A percentile compares a stretch with the other conserved stretches of the same genome.
Evolutionary conservation across 768 basidiomycete species (phyloP).

Genomic region (Sarcomyxa edulis): DNA sequence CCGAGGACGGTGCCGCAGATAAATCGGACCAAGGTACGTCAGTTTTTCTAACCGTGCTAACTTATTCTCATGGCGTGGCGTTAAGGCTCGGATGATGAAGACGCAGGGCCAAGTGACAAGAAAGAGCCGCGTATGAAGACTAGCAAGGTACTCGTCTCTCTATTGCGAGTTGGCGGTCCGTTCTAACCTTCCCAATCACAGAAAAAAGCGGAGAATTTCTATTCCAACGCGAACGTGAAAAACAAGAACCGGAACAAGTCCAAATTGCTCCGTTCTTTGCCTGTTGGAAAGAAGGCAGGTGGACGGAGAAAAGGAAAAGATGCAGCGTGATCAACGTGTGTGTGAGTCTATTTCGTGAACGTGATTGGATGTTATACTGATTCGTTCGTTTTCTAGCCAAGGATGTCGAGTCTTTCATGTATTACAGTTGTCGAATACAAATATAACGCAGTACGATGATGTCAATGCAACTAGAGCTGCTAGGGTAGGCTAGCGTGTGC

Average conservation of each 20-base stretch:
- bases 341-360: background rate
- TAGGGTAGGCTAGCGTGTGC: too few species aligned
- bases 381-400: too few species aligned
- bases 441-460: too few species aligned
- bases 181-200: slow-evolving; percentile 23
- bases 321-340: slow-evolving; percentile 4
- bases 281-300: slow-evolving; percentile 39
- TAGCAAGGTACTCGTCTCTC: slow-evolving; percentile 68
- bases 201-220: slow-evolving; percentile 91
- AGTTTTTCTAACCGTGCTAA: slow-evolving; percentile 5
- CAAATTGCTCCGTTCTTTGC: slow-evolving; percentile 51
- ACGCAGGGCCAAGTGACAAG: too few species aligned
- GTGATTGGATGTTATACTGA: too few species aligned
- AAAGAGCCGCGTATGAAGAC: slow-evolving; percentile 89
- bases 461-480: too few species aligned
- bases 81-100: slow-evolving; percentile 32
- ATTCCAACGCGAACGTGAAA: slow-evolving; percentile 79
- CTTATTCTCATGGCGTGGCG: too few species aligned
- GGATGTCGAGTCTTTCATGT: too few species aligned
- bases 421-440: too few species aligned
- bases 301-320: slow-evolving; percentile 31
- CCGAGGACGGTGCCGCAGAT: slow-evolving; percentile 17
- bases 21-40: slow-evolving; percentile 1
- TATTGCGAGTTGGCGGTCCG: slow-evolving; percentile 3
- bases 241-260: slow-evolving; percentile 75